Evolutionary conservation across 2,329 filamentous ascomycete species (phyloP), one percentile per base, ranked within the genome.

Genomic region (Bipolaris bicolor): DNA sequence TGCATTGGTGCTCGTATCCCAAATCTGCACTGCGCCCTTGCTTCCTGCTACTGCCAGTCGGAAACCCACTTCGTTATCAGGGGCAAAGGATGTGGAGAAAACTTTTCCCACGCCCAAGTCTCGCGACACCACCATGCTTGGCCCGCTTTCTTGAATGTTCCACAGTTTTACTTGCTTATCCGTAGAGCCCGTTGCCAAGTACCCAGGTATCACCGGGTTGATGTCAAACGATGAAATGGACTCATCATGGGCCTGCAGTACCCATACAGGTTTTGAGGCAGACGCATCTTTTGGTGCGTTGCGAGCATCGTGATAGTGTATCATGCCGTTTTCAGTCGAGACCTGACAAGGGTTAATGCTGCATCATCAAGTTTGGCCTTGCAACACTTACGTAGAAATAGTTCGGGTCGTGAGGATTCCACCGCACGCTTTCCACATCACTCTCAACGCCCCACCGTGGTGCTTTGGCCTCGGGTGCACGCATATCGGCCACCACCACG

Each of bases 111-210:
- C 91, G 52, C 96, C 95, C 44, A 98, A 81, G 76, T 98, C 94
- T 65, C 95, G 88, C 24, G 91, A 90, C 5, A 96, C 91, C 1
- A 99, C 92, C 86, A 99, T 90, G 59, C 88, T 90, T 1, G 95
- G 95, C 2, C 92, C 92, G 39, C 86, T 85, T 11, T 89, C 78
- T 67, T 89, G 85, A 55, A 97, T 87, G 78, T 97, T 97, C 95
- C 95, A 99, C 55, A 99, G 83, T 83, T 99, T 99, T 68, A 98
- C 92, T 5, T 90, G 91, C 81, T 92, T 94, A 82, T 99, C 95
- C 13, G 91, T 93, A 2, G 92, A 97, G 3, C 93, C 95, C 0
- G 95, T 98, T 13, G 87, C 95, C 78, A 99, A 86, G 83, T 91
- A 97, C 41, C 95, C 95, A 1, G 95, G 94, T 58, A 99, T 92